Evolutionary conservation across 306 rosid species (phyloP).

Genomic region (Carpinus fangiana): DNA sequence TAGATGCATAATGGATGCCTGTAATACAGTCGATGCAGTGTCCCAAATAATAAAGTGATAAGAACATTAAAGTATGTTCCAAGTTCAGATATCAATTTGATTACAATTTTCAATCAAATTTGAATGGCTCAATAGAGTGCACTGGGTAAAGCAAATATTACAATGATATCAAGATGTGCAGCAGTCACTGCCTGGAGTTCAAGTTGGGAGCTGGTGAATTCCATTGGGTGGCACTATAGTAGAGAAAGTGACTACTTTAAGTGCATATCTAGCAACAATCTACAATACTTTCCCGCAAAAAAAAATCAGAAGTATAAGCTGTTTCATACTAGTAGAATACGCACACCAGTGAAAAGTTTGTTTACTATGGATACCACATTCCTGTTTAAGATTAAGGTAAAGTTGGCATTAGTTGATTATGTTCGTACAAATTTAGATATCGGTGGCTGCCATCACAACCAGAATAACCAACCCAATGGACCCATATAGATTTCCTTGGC

Average conservation of each 20-base stretch:
- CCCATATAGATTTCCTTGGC: not conserved
- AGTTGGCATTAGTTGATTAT: not conserved
- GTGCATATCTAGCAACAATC: not conserved
- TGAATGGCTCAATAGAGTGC: not conserved
- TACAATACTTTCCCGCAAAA: not conserved
- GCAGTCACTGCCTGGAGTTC: not conserved
- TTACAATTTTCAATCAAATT: not conserved
- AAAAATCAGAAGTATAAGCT: not conserved
- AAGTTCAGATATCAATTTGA: not conserved
- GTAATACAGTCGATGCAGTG: not conserved
- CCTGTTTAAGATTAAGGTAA: not conserved
- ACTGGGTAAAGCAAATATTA: not conserved
- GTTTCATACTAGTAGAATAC: not conserved
- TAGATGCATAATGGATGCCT: not conserved
- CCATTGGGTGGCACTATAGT: not conserved
- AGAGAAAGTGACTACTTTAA: not conserved
- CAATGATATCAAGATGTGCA: not conserved
- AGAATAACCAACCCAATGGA: not conserved
- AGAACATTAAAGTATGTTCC: not conserved
- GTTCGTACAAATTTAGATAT: not conserved
- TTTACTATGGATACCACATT: not conserved
- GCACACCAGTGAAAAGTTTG: not conserved
- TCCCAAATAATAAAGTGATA: not conserved
- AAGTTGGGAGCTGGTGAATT: not conserved
- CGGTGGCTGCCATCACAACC: not conserved